Conservation (phyloP, 1,284 basidiomycete species). For the Leccinum griseonigrum region DNA sequence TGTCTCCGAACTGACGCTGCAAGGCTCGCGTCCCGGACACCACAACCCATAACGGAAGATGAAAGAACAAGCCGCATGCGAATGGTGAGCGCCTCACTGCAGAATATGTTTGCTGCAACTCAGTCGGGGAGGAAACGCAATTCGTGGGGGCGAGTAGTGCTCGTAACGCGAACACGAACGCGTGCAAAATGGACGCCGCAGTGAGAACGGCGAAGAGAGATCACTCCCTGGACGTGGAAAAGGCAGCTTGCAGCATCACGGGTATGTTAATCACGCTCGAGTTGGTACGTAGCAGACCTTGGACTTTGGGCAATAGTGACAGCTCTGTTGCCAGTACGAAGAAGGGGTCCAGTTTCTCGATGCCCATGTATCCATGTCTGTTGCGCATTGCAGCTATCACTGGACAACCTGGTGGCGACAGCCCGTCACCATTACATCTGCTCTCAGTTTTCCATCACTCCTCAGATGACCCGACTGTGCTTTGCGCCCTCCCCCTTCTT, state of each 20-base stretch:
- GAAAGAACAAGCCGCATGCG: conserved; percentile 48
- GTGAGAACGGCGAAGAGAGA: conserved; percentile 31
- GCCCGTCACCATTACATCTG: conserved; percentile 30
- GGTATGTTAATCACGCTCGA: conserved; percentile 65
- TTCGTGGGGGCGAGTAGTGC: conserved; percentile 14
- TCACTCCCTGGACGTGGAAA: conserved; percentile 63
- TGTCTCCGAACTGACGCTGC: conserved; percentile 5
- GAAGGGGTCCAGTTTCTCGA: conserved; percentile 43
- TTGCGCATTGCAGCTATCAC: conserved; percentile 8
- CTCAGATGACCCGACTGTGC: conserved; percentile 38
- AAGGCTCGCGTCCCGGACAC: conserved; percentile 1
- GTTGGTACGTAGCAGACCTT: conserved; percentile 47
- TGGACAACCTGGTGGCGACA: not conserved
- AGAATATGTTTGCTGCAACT: conserved; percentile 47
- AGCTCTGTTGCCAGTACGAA: conserved; percentile 43
- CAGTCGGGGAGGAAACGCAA: conserved; percentile 42
- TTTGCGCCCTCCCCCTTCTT: conserved; percentile 29
- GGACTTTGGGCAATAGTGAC: conserved; percentile 1
- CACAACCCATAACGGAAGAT: conserved; percentile 22
- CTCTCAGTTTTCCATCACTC: conserved; percentile 47
- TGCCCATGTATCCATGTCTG: conserved; percentile 47
- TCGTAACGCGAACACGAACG: conserved; percentile 27
- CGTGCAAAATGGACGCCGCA: conserved; percentile 36
- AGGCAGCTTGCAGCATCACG: conserved; percentile 61
- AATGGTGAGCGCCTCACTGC: conserved; percentile 58